Evolutionary conservation across 305 asterid genomes (phyloP).

Genomic region (Solanum chacoense): DNA sequence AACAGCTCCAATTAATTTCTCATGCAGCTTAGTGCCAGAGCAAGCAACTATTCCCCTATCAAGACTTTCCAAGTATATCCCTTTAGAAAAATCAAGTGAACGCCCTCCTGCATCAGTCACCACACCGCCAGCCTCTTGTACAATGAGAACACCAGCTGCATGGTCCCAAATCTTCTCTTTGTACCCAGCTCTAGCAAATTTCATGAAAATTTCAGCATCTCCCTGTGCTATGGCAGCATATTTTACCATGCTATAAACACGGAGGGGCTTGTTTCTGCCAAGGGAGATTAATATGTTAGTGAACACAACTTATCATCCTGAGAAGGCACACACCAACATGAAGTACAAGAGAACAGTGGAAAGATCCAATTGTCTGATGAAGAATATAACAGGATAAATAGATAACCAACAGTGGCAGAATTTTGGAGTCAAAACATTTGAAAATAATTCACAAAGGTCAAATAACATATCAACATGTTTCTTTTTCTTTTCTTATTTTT

Average conservation of each 20-base stretch:
- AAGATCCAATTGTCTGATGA: background rate
- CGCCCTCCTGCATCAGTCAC: constrained; percentile 74
- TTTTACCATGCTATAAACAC: constrained; percentile 75
- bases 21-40: constrained; percentile 48
- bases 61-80: constrained; percentile 56
- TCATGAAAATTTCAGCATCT: constrained; percentile 72
- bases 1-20: constrained; percentile 48
- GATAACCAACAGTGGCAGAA: background rate
- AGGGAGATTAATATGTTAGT: background rate
- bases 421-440: background rate
- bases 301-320: background rate
- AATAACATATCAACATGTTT: background rate
- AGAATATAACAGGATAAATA: background rate
- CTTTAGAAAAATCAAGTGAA: constrained; percentile 50
- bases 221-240: constrained; percentile 84
- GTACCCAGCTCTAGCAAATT: constrained; percentile 56
- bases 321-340: background rate
- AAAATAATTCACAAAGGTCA: background rate
- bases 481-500: background rate
- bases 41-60: constrained; percentile 68
- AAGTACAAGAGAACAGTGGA: background rate
- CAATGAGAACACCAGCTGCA: constrained; percentile 73
- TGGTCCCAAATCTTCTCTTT: constrained; percentile 85
- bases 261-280: constrained; percentile 58
- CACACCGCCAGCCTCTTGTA: constrained; percentile 74